Percentiles rank a stretch among this genome's conserved stretches.
phyloP scores from a whole-genome alignment of 257 asterid genomes.

The Datura wrightii region DNA sequence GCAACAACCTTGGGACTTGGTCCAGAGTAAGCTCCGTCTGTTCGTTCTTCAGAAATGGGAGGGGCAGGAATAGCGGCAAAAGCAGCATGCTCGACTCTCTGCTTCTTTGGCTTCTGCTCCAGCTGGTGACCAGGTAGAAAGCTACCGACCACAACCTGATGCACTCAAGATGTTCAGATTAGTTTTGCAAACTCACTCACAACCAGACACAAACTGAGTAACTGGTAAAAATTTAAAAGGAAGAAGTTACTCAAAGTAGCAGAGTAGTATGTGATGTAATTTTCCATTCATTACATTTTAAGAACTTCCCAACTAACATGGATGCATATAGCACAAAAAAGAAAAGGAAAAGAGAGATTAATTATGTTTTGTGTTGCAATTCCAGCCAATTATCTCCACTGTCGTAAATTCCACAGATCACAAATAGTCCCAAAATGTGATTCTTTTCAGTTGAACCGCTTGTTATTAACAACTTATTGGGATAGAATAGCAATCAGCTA shows the following conservation, averaged over 20 bases:
- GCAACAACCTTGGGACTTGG: conserved; percentile 50
- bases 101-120: conserved; percentile 65
- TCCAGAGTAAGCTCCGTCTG: conserved; percentile 43
- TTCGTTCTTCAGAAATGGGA: conserved; percentile 52
- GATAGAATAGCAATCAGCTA: background rate
- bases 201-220: background rate
- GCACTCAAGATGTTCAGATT: conserved; percentile 34
- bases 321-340: conserved; percentile 10
- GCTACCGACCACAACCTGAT: conserved; percentile 83
- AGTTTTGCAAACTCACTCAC: conserved; percentile 15
- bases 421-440: background rate
- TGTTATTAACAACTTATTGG: background rate
- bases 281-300: background rate
- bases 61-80: conserved; percentile 52
- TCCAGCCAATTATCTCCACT: background rate
- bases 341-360: background rate
- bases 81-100: conserved; percentile 57
- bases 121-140: conserved; percentile 60
- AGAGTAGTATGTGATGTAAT: background rate
- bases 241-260: conserved; percentile 24
- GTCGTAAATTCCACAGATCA: background rate
- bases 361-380: background rate
- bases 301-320: background rate
- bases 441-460: conserved; percentile 3
- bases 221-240: background rate